phyloP scores from a whole-genome alignment of 306 rosid genomes.

The Ormosia semicastrata region DNA sequence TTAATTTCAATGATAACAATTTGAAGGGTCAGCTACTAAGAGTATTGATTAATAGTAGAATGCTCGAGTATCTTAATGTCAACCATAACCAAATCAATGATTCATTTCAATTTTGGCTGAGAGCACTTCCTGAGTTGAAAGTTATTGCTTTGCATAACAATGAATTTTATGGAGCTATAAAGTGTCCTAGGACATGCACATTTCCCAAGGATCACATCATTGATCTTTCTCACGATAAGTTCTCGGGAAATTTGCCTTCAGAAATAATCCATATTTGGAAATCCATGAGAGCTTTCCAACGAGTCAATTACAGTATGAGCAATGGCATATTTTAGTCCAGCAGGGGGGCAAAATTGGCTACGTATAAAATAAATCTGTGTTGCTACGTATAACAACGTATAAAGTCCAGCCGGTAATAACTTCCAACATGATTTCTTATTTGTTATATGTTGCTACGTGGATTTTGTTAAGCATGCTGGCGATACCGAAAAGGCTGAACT shows the following conservation, averaged over 20 bases:
- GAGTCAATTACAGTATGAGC: not conserved
- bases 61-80: conserved; percentile 22
- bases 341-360: no score
- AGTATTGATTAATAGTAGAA: conserved; percentile 12
- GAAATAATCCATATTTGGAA: not conserved
- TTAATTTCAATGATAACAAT: conserved; percentile 11
- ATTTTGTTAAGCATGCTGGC: no score
- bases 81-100: conserved; percentile 16
- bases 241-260: conserved; percentile 7
- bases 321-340: accelerated
- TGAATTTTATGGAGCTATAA: conserved; percentile 1
- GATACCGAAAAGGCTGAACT: no score
- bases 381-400: no score
- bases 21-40: conserved; percentile 44
- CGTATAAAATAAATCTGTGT: no score
- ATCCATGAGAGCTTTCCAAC: not conserved
- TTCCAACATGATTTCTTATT: no score
- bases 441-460: no score
- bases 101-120: conserved; percentile 49
- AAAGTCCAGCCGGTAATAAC: no score
- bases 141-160: not conserved
- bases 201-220: conserved; percentile 32
- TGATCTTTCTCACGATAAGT: conserved; percentile 30
- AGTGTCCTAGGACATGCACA: not conserved
- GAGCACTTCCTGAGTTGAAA: conserved; percentile 31